These are phyloP conservation scores for Biscogniauxia mediterranea DNA, from an alignment of 2,329 filamentous ascomycete genomes.

Conservation along the genomic window DNA sequence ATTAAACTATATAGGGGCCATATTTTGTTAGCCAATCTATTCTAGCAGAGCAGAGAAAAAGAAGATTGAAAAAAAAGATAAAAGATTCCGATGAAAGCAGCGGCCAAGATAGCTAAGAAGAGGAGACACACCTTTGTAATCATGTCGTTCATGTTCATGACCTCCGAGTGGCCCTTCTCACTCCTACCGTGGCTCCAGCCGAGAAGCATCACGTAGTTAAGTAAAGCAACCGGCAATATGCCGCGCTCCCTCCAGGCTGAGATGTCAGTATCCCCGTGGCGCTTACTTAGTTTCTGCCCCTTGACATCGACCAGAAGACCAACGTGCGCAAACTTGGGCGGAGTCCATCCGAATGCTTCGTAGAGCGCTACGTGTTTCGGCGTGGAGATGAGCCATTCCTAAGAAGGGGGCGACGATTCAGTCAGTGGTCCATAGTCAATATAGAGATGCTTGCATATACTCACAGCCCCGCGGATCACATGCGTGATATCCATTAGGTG, in stretches of 20 bases:
- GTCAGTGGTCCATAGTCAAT: neutral
- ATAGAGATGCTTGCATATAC: constrained; percentile 26
- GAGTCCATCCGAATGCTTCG: constrained; percentile 70
- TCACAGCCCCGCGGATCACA: constrained; percentile 81
- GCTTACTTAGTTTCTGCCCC: constrained; percentile 83
- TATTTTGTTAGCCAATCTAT: constrained; percentile 1
- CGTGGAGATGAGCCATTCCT: constrained; percentile 96
- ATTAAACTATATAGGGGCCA: constrained; percentile 56
- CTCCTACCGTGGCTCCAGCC: constrained; percentile 67
- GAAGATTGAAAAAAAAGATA: too few species aligned
- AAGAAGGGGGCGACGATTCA: neutral
- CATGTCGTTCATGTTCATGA: constrained; percentile 70
- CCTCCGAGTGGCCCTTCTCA: constrained; percentile 53
- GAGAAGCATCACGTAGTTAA: constrained; percentile 81
- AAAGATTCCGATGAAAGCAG: neutral
- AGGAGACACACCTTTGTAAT: constrained; percentile 59
- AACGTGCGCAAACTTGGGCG: constrained; percentile 77
- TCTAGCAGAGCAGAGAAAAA: neutral
- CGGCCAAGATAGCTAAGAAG: too few species aligned
- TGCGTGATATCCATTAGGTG: constrained; percentile 95
- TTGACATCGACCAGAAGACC: constrained; percentile 68
- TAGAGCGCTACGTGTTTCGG: constrained; percentile 73
- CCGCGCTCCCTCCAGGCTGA: constrained; percentile 48
- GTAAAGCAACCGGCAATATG: constrained; percentile 50
- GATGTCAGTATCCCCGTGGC: constrained; percentile 58